Evolutionary conservation across 169 alveolate species (phyloP), one percentile per base, ranked within the genome.

Genomic region (Plasmodium inui): DNA sequence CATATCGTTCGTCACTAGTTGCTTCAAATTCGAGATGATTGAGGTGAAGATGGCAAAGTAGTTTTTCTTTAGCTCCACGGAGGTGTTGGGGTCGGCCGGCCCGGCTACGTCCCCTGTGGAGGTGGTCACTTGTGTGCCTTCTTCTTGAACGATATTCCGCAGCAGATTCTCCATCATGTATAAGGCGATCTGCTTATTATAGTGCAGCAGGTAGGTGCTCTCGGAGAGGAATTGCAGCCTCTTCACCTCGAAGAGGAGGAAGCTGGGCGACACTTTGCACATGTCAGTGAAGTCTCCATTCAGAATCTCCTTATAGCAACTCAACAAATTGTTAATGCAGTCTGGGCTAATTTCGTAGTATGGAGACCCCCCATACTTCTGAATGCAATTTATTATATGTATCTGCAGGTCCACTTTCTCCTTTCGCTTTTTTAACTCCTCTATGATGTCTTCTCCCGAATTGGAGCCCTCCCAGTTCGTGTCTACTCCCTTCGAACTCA

Each of bases 351-450:
- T 70, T 91, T 91, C 95, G 41, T 82, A 91, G 50, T 76, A 91
- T 1, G 95, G 95, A 7, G 95, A 91, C 26, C 92, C 50, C 46
- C 76, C 34, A 71, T 78, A 91, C 83, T 91, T 82, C 50, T 82
- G 80, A 50, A 82, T 46, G 30, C 95, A 91, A 9, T 50, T 91
- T 0, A 91, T 37, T n/a, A 91, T 71, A 67, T 55, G 73, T 19
- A 91, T 22, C 57, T 81, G 72, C 19, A 82, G 44, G 1, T 91
- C 92, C 41, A 91, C 53, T 12, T 28, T 12, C 70, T 78, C 81
- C 50, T 71, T 91, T 32, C 84, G 19, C 41, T 44, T 67, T 8
- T 73, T 91, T n/a, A 82, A 19, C 22, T 30, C 89, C 32, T 74
- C 78, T 8, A 46, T 46, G n/a, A 44, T 17, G 8, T 61, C 9